A percentile compares a stretch with the other conserved stretches of the same genome.
These are phyloP conservation scores for Torulaspora gathmanii DNA, from an alignment of 805 yeast genomes.

Conservation along the genomic window DNA sequence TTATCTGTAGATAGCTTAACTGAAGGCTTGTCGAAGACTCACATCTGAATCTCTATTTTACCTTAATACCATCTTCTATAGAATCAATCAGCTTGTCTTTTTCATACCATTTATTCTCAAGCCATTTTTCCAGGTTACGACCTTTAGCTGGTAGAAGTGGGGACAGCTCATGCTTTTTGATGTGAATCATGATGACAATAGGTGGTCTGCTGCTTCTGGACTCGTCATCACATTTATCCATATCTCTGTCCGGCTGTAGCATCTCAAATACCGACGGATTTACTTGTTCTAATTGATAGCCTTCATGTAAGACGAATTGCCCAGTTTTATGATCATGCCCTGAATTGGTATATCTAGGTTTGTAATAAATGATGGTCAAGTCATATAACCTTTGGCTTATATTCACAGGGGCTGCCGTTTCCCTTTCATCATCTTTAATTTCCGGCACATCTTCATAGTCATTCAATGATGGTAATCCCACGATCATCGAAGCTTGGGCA, in stretches of 20 bases:
- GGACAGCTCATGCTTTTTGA: conserved; percentile 42
- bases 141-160: conserved; percentile 49
- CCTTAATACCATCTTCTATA: conserved; percentile 36
- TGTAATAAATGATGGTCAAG: conserved; percentile 39
- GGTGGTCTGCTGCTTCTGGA: conserved; percentile 18
- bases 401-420: not conserved
- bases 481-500: conserved; percentile 14
- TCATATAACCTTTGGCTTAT: conserved; percentile 29
- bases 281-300: conserved; percentile 32
- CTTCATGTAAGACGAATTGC: conserved; percentile 17
- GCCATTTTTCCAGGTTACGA: conserved; percentile 62
- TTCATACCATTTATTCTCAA: conserved; percentile 66
- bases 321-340: conserved; percentile 27
- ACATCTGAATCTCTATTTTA: conserved; percentile 33
- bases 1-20: conserved; percentile 45
- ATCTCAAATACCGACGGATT: conserved; percentile 33
- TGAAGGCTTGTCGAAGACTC: conserved; percentile 52
- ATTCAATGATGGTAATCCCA: conserved; percentile 6
- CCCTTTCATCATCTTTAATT: not conserved
- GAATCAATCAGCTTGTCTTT: conserved; percentile 53
- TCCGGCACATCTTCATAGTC: conserved; percentile 7
- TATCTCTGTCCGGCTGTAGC: conserved; percentile 15
- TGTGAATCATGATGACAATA: conserved; percentile 43
- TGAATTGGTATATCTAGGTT: conserved; percentile 22
- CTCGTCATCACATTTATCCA: not conserved